Conservation (phyloP, 176 grass and related monocot species). For the Pharus latifolius region DNA sequence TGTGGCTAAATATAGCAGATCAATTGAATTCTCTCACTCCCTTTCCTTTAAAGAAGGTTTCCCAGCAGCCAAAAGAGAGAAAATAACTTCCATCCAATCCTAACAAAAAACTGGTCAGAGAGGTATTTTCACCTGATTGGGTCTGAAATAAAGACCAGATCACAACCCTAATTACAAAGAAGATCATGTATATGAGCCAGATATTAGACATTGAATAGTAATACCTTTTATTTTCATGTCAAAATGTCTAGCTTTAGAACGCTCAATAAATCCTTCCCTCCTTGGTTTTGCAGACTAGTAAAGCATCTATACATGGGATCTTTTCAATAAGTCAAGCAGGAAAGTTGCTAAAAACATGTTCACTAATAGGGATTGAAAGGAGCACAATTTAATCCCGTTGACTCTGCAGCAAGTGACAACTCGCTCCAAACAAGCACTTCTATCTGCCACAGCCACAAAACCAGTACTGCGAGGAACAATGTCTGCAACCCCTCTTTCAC, state of each 20-base stretch:
- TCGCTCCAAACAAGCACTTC: neutral
- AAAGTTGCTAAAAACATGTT: slow-evolving; percentile 18
- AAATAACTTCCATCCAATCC: neutral
- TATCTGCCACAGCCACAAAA: neutral
- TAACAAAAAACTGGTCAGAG: neutral
- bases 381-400: neutral
- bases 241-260: neutral
- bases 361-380: neutral
- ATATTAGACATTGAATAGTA: neutral
- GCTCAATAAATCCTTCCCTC: neutral
- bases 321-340: neutral
- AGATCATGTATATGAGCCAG: neutral
- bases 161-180: neutral
- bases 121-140: too few relatives aligned
- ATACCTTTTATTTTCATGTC: neutral
- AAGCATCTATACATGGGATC: neutral
- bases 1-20: neutral
- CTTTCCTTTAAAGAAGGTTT: neutral
- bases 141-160: neutral
- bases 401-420: neutral
- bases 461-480: neutral
- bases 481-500: neutral
- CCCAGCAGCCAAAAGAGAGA: neutral
- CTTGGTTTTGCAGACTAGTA: neutral
- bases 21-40: neutral